Percentiles rank a stretch among this genome's conserved stretches.
phyloP scores from a whole-genome alignment of 345 rosid genomes.

The Cardamine resedifolia region DNA sequence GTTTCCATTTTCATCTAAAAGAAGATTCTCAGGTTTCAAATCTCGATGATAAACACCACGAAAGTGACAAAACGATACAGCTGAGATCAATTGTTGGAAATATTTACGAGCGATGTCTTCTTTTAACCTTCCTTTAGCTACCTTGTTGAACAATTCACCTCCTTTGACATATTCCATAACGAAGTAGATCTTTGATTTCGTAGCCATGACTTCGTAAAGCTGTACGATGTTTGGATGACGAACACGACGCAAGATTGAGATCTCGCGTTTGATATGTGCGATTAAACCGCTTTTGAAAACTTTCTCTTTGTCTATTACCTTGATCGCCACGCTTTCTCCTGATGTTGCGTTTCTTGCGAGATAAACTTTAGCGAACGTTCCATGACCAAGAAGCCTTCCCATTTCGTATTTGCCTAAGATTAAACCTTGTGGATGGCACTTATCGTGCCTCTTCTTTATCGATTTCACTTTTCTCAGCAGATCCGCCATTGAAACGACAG shows the following conservation, averaged over 20 bases:
- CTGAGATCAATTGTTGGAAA: conserved; percentile 78
- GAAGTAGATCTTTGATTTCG: conserved; percentile 78
- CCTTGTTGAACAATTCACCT: conserved; percentile 80
- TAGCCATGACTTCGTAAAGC: conserved; percentile 88
- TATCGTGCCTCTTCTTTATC: conserved; percentile 25
- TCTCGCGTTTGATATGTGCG: conserved; percentile 77
- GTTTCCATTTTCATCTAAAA: conserved; percentile 68
- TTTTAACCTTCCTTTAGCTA: conserved; percentile 69
- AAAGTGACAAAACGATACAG: conserved; percentile 74
- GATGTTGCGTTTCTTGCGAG: conserved; percentile 61
- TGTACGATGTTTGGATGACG: conserved; percentile 85
- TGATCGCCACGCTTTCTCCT: conserved; percentile 66
- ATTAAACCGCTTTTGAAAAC: conserved; percentile 60
- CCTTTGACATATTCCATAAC: conserved; percentile 92
- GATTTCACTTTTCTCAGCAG: conserved; percentile 29
- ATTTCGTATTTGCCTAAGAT: conserved; percentile 73
- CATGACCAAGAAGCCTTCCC: conserved; percentile 78
- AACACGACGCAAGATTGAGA: conserved; percentile 86
- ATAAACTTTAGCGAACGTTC: conserved; percentile 89
- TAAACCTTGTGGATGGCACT: conserved; percentile 35
- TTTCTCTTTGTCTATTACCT: conserved; percentile 76
- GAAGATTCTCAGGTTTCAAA: conserved; percentile 80
- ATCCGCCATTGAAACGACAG: conserved; percentile 30
- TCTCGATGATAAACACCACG: conserved; percentile 92
- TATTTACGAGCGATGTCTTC: conserved; percentile 65